Conservation (phyloP, 2,329 filamentous ascomycete genomes). For the Xylaria sp. region DNA sequence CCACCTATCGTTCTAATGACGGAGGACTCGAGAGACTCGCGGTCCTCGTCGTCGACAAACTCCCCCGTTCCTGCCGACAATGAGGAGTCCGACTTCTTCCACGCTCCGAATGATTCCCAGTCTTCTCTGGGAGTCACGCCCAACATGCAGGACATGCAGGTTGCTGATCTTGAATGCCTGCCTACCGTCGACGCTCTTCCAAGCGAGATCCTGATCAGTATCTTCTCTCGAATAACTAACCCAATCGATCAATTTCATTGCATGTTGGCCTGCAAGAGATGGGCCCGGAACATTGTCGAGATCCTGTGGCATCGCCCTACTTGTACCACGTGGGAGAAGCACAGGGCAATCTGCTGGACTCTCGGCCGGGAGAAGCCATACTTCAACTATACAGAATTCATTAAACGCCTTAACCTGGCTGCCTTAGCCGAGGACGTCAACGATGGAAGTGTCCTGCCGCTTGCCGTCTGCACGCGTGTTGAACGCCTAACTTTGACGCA, state of each 20-base stretch:
- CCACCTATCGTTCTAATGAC: conserved; percentile 26
- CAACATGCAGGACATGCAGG: conserved; percentile 74
- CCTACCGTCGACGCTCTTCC: conserved; percentile 85
- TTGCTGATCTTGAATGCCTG: conserved; percentile 65
- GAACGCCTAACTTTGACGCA: conserved; percentile 92
- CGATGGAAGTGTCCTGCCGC: conserved; percentile 84
- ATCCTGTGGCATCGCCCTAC: conserved; percentile 92
- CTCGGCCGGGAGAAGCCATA: conserved; percentile 73
- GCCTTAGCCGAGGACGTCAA: conserved; percentile 74
- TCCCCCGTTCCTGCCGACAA: conserved; percentile 77
- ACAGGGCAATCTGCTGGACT: conserved; percentile 79
- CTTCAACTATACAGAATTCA: conserved; percentile 87
- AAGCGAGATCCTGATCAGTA: conserved; percentile 90
- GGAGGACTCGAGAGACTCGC: conserved; percentile 53
- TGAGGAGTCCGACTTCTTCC: conserved; percentile 93
- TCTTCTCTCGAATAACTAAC: conserved; percentile 82
- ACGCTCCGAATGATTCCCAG: conserved; percentile 85
- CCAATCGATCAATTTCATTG: conserved; percentile 80
- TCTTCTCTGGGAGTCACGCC: conserved; percentile 81
- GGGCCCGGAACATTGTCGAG: conserved; percentile 90
- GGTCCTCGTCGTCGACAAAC: conserved; percentile 70
- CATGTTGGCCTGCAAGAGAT: conserved; percentile 92
- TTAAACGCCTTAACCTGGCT: conserved; percentile 90
- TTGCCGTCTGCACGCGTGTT: conserved; percentile 84
- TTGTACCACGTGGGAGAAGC: conserved; percentile 83